Evolutionary conservation across 2,329 filamentous ascomycete species (phyloP), one percentile per base, ranked within the genome.

Genomic region (Ilyonectria destructans): DNA sequence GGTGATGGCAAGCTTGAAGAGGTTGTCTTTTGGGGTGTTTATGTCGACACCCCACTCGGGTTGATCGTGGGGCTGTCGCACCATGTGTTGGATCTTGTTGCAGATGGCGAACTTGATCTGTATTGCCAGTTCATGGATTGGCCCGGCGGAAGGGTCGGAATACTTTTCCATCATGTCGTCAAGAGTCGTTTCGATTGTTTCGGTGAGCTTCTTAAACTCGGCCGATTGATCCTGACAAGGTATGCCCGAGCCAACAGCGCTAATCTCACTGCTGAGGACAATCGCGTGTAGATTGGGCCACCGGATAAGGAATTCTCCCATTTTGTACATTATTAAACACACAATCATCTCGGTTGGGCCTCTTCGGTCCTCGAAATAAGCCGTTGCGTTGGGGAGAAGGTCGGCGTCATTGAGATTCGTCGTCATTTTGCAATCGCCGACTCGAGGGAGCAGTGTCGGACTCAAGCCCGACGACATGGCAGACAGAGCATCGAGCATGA

Each of bases 291-390:
- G 37, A 15, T 31, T 17, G 1, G 58, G 51, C 2, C 33, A 37
- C 15, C 37, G 46, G 1, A 62, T 9, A 10, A 60, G 21, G 2
- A 62, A 46, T 17, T 68, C 52, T 13, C 58, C 66, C 29, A 68
- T 23, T 15, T 65, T 60, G 37, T 57, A 65, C 12, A 68, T 21
- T 4, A 68, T n/a, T 6, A 68, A 29, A 31, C 66, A 65, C 4
- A 68, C 29, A n/a, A 64, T 60, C 66, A 68, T 68, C 35, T 68
- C 66, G 0, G 61, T 68, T 17, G 66, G 66, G 3, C 61, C 58
- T 6, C 62, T 26, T 2, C 49, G 21, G 23, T 60, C 37, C 4
- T 54, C 17, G 13, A 65, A 57, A 3, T 45, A 49, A 8, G 65
- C 58, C 2, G 45, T 55, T 4, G 66, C 51, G 4, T 33, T 29